Base-by-base conservation (phyloP, 2,329 filamentous ascomycete species). In the Aspergillus japonicus region DNA sequence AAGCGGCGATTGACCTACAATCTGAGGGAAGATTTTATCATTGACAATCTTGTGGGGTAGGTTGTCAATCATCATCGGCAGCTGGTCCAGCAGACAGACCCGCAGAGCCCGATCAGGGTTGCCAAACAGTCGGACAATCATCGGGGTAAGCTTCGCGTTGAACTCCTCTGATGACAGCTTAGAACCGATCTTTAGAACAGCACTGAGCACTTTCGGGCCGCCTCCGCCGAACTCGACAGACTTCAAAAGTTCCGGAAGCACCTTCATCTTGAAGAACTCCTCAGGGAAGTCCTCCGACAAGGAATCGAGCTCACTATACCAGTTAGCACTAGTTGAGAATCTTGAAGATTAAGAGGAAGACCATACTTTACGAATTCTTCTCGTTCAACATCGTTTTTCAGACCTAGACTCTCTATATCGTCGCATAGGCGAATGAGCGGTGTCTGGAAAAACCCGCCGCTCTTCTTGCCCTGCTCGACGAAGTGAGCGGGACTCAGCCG, bases 211-310 rank as follows among this genome's bases (percentile, higher is more conserved):
- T 71, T 96, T 96, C 0, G 94, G 91, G 0, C 95, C 95, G 29
- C 95, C 95, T 11, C 94, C 95, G 7, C 95, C 95, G 74, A 97
- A 99, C 71, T 99, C 95, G n/a, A 98, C 92, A 0, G 93, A 96
- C 73, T 98, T 99, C n/a, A 99, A 83, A 31, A 99, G 81, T 72
- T 99, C 95, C 0, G 95, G 95, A 8, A 99, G 82, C 3, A 99
- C 87, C 71, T 98, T 99, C 84, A 96, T 90, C 73, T 96, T 96
- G 82, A 98, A 96, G 75, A 96, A 99, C 61, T 98, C 95, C 71
- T 97, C 94, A 0, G 95, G 95, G 62, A 98, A 97, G 74, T 99
- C 93, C 66, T 97, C 92, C 0, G 92, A 89, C 5, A 97, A 83
- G 61, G 90, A 84, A 66, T 96, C 92, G 5, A 99, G 84, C 69